Base-by-base conservation (phyloP, 2,329 filamentous ascomycete genomes). In the Ophiostoma sp. region DNA sequence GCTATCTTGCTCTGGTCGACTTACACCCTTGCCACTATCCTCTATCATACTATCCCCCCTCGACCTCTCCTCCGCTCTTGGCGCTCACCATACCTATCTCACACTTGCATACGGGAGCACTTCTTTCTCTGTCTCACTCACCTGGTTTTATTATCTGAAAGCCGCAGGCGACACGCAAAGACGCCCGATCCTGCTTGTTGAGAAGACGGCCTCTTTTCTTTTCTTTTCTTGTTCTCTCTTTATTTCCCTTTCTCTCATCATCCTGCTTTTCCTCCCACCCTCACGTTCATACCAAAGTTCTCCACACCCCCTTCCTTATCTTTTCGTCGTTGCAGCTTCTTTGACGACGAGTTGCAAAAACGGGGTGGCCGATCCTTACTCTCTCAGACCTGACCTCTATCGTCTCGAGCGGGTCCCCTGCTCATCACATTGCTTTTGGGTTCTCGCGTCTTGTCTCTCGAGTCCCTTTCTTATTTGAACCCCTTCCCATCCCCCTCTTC, bases 391-490 rank as follows among this genome's bases (percentile, higher is more conserved):
- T 12, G 31, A 42, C 68, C 33, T 57, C 48, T 28, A 42, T 57
- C 66, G 48, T 48, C 68, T 39, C 42, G 25, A 15, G 64, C 42
- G 64, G 64, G 28, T 69, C 66, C 66, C 31, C 31, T 69, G 66
- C 19, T 52, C 66, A 52, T 69, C 66, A 69, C 39, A 19, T 48
- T 66, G 64, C 42, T n/a, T 68, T 63, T 33, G 31, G 63, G 42
- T 68, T 50, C 42, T 31, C 45, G 64, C 25, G 48, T 42, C 28
- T 25, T 39, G 3, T 39, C 36, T 61, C 69, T 45, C 52, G 17
- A 61, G 33, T 19, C 19, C 2, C 25, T 70, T 59, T 61, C 69
- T 22, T 70, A 70, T 70, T 70, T 70, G 68, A 70, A 70, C 50
- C 50, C 66, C 50, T 42, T 70, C 33, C 50, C 33, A 22, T n/a